Evolutionary conservation across 2,329 filamentous ascomycete species (phyloP), one percentile per base, ranked within the genome.

Genomic region (Botrytis paeoniae): DNA sequence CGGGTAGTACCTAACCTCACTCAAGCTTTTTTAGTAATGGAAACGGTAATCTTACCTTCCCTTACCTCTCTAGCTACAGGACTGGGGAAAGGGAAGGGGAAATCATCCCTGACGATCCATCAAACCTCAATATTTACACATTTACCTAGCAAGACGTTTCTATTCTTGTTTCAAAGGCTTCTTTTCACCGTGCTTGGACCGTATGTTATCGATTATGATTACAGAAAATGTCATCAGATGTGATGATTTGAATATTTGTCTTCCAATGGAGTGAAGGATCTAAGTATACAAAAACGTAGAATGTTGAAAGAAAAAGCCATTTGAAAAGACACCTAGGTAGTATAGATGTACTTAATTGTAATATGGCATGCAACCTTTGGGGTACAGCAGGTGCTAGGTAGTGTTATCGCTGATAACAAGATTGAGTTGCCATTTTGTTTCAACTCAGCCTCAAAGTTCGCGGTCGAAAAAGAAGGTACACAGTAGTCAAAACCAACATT

Each of bases 71-170:
- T 61, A 61, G 32, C 59, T 37, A 37, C 32, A 37, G 59, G 22
- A 20, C 59, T 37, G 62, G 39, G 41, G 29, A 45, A 32, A 20
- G 20, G 20, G 41, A 45, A 32, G n/a, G 6, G 22, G 63, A 32
- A 65, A 35, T 37, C 29, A 65, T 37, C 63, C 63, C 63, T 65
- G 63, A 65, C 63, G 63, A 65, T 65, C 63, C 43, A 25, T 35
- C 22, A 18, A 41, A n/a, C 18, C 9, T 41, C 16, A 8, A 61
- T 35, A 39, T 61, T 37, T 37, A 60, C 32, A 61, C 59, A 25
- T 37, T 61, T 37, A 51, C 10, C 48, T 14, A n/a, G 48, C 48
- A 16, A n/a, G 35, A 37, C 35, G n/a, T 43, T 35, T 51, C 43
- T 66, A 37, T 66, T 51, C 48, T 51, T 18, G 20, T 37, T 37